Evolutionary conservation across 169 alveolate genomes (phyloP), one percentile per base, ranked within the genome.

Genomic region (Besnoitia besnoiti): DNA sequence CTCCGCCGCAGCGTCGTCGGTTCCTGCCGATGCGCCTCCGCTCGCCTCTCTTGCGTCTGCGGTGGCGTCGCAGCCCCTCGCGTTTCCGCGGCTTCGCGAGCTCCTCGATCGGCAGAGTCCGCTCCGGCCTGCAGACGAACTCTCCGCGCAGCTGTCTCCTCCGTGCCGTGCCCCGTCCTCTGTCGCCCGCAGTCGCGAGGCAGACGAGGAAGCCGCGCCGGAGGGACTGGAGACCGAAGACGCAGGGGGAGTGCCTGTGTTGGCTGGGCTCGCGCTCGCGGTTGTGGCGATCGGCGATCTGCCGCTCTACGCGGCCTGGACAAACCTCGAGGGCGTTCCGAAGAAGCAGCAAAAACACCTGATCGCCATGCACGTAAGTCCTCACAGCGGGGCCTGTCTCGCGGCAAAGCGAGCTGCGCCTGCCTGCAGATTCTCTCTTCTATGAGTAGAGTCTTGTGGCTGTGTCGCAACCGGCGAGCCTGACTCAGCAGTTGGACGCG

Each of bases 321-420:
- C 67, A 16, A 3, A 16, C 67, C 67, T 16, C 27, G 67, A 55
- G 24, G n/a, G 67, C 67, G 7, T n/a, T 39, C n/a, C 82, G 39
- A 73, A 73, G 46, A 73, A 73, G 46, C 82, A 73, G 46, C 47
- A 30, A 73, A 73, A n/a, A 37, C 82, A 73, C 46, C 12, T 24
- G 8, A 24, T 73, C 82, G 40, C 82, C 44, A 73, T 73, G 82
- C 82, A 73, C 44, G 82, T 73, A 37, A 7, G 46, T n/a, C n/a
- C n/a, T n/a, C n/a, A n/a, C n/a, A n/a, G n/a, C n/a, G n/a, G n/a
- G n/a, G n/a, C n/a, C n/a, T n/a, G n/a, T n/a, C n/a, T n/a, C n/a
- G n/a, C n/a, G n/a, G n/a, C n/a, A n/a, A n/a, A n/a, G n/a, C n/a
- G n/a, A n/a, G n/a, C n/a, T n/a, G n/a, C n/a, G n/a, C n/a, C n/a